Evolutionary conservation across 2,329 filamentous ascomycete genomes (phyloP).

Genomic region (Colletotrichum tropicicola): DNA sequence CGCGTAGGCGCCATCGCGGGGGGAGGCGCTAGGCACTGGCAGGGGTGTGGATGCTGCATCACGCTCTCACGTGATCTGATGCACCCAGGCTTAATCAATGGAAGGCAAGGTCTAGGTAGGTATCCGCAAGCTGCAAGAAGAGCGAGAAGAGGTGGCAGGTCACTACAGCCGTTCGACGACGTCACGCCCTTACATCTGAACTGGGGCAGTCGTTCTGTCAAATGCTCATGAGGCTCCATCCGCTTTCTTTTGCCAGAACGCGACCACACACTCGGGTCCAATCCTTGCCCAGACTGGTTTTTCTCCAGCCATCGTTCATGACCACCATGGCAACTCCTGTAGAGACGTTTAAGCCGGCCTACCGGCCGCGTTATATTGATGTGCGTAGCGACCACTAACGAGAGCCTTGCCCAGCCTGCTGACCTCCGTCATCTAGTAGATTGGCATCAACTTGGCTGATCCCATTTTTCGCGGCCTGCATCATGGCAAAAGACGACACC

Average conservation of each 20-base stretch:
- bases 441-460: constrained; percentile 96
- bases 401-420: constrained; percentile 10
- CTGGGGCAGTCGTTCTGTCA: not conserved
- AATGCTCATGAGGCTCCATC: constrained; percentile 1
- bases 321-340: constrained; percentile 14
- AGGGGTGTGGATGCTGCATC: constrained; percentile 3
- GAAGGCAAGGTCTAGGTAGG: too few relatives aligned
- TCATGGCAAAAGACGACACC: constrained; percentile 79
- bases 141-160: too few relatives aligned
- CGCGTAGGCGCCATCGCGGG: constrained; percentile 1
- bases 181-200: not conserved
- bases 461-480: constrained; percentile 88
- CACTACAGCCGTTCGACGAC: too few relatives aligned
- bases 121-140: too few relatives aligned
- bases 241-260: not conserved
- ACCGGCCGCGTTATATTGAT: constrained; percentile 68
- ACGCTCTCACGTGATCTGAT: constrained; percentile 22
- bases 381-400: constrained; percentile 48
- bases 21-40: too few relatives aligned
- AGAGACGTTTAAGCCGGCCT: constrained; percentile 34
- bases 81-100: not conserved
- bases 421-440: constrained; percentile 51
- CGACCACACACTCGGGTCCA: not conserved
- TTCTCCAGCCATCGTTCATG: not conserved
- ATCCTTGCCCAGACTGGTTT: not conserved